phyloP scores from a whole-genome alignment of 352 stramenopile genomes.

The Globisporangium spinosum region DNA sequence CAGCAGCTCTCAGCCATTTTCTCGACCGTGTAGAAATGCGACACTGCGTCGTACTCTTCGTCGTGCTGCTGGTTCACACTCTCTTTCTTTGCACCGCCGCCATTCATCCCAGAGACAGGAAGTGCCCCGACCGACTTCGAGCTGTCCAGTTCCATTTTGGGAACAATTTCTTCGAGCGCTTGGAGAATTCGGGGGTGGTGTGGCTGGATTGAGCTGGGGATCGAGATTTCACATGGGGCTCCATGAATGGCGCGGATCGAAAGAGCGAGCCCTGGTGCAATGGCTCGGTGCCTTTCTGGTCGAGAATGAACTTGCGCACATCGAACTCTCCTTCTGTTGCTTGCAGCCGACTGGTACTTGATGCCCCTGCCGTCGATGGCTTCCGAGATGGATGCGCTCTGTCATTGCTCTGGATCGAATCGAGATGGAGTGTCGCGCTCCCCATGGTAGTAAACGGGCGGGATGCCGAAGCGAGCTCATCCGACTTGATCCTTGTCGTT shows the following conservation, averaged over 20 bases:
- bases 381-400: constrained; percentile 1
- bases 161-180: constrained; percentile 18
- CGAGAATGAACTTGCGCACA: constrained; percentile 56
- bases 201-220: constrained; percentile 3
- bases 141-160: constrained; percentile 13
- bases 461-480: constrained; percentile 7
- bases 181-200: constrained; percentile 3
- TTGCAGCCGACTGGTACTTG: background rate
- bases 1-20: constrained; percentile 67
- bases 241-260: constrained; percentile 28
- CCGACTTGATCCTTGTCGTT: background rate
- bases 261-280: constrained; percentile 65
- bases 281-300: constrained; percentile 50
- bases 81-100: constrained; percentile 15
- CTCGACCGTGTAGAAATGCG: constrained; percentile 79
- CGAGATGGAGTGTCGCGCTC: constrained; percentile 27
- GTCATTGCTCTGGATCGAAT: constrained; percentile 17
- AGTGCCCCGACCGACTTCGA: constrained; percentile 3
- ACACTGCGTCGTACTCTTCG: constrained; percentile 37
- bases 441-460: constrained; percentile 40
- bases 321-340: constrained; percentile 38
- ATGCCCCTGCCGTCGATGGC: background rate
- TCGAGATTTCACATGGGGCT: constrained; percentile 1
- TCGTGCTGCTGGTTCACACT: constrained; percentile 19
- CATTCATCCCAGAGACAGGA: background rate